A percentile compares a stretch with the other conserved stretches of the same genome.
These are phyloP conservation scores for Diplodia corticola DNA, from an alignment of 2,329 filamentous ascomycete species.

Conservation along the genomic window DNA sequence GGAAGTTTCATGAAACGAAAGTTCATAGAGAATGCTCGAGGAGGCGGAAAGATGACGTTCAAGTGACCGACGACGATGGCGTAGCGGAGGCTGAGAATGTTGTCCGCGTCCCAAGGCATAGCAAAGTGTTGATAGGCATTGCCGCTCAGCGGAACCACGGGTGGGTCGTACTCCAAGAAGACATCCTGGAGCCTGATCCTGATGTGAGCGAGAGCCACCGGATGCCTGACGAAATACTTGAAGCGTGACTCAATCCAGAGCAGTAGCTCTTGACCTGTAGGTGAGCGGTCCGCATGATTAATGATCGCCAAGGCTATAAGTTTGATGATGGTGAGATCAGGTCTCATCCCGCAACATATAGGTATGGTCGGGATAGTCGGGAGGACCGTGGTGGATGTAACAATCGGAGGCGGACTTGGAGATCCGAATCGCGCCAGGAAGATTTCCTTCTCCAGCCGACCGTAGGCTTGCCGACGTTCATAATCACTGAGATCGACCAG, in stretches of 20 bases:
- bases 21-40: too few species aligned
- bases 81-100: not conserved
- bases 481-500: not conserved
- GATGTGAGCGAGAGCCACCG: not conserved
- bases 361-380: not conserved
- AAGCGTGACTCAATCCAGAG: not conserved
- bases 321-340: not conserved
- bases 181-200: not conserved
- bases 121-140: not conserved
- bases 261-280: not conserved
- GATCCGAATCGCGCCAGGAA: not conserved
- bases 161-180: not conserved
- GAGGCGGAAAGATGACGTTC: too few species aligned
- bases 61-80: not conserved
- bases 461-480: not conserved
- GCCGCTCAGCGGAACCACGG: not conserved
- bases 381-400: not conserved
- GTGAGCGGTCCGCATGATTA: not conserved
- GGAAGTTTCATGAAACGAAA: not conserved
- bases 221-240: not conserved
- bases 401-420: not conserved
- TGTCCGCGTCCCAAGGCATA: not conserved
- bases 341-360: not conserved
- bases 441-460: not conserved
- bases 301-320: not conserved